phyloP scores from a whole-genome alignment of 169 alveolate species.

The Cryptosporidium tyzzeri region DNA sequence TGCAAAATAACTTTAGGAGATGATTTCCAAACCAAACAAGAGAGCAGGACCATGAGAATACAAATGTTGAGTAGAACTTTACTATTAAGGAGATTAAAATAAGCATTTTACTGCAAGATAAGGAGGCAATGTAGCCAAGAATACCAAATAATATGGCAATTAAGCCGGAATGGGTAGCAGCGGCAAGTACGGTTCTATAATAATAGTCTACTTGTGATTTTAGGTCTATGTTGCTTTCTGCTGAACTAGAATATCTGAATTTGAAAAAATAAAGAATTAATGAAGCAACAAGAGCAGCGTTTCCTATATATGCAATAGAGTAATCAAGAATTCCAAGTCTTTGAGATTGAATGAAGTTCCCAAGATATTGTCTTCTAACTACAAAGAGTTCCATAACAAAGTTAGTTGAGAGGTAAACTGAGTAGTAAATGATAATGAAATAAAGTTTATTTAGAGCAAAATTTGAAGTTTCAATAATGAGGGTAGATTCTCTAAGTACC shows the following conservation, averaged over 20 bases:
- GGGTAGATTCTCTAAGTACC: neutral
- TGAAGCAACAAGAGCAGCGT: conserved; percentile 29
- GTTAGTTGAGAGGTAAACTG: neutral
- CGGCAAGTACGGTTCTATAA: conserved; percentile 39
- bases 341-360: conserved; percentile 5
- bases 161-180: conserved; percentile 46
- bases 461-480: conserved; percentile 4
- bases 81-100: conserved; percentile 30
- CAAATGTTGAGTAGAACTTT: conserved; percentile 58
- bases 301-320: conserved; percentile 49
- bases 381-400: conserved; percentile 29
- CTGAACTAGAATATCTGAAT: neutral
- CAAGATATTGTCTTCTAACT: conserved; percentile 42
- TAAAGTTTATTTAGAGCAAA: neutral
- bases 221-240: conserved; percentile 21
- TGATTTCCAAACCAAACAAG: conserved; percentile 73
- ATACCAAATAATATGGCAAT: conserved; percentile 47
- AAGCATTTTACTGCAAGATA: conserved; percentile 67
- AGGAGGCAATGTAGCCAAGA: conserved; percentile 56
- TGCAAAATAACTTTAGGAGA: conserved; percentile 45
- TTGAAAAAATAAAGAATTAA: conserved; percentile 29
- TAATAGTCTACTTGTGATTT: conserved; percentile 49
- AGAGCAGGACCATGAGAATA: conserved; percentile 67
- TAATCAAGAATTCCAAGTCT: conserved; percentile 65
- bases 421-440: conserved; percentile 3